These are phyloP conservation scores for Cladophialophora exuberans DNA, from an alignment of 2,329 filamentous ascomycete species.

Conservation along the genomic window DNA sequence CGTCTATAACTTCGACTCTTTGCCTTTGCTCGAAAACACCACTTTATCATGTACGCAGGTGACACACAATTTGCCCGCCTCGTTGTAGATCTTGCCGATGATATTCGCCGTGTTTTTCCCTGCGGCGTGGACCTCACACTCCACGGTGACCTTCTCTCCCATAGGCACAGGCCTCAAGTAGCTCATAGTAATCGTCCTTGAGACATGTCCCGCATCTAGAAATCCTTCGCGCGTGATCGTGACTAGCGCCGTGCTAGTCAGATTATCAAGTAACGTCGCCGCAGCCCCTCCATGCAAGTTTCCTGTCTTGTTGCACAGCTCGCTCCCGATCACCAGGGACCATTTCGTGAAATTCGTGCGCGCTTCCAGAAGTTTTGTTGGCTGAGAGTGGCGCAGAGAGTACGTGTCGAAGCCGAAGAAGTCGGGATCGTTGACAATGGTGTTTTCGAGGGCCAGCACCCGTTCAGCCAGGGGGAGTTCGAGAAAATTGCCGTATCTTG, in stretches of 20 bases:
- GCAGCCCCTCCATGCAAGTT: constrained; percentile 48
- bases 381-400: constrained; percentile 2
- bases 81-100: constrained; percentile 22
- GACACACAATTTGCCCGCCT: constrained; percentile 31
- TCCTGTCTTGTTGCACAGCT: constrained; percentile 28
- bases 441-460: constrained; percentile 15
- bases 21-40: constrained; percentile 33
- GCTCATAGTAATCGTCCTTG: constrained; percentile 29
- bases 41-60: constrained; percentile 41
- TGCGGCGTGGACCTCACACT: constrained; percentile 24
- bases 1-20: constrained; percentile 16
- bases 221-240: constrained; percentile 62
- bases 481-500: constrained; percentile 4
- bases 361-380: constrained; percentile 19
- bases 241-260: constrained; percentile 63
- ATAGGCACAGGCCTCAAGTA: constrained; percentile 27
- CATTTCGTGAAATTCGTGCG: constrained; percentile 23
- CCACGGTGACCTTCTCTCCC: constrained; percentile 20
- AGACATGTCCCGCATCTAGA: constrained; percentile 56
- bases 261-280: constrained; percentile 69
- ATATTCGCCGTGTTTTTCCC: constrained; percentile 28
- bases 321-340: constrained; percentile 20
- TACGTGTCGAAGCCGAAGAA: constrained; percentile 28
- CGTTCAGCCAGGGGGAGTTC: constrained; percentile 20
- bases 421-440: constrained; percentile 19